Percentiles rank a stretch among this genome's conserved stretches.
Evolutionary conservation across 2,329 filamentous ascomycete genomes (phyloP).

Genomic region (Hypocrella siamensis): DNA sequence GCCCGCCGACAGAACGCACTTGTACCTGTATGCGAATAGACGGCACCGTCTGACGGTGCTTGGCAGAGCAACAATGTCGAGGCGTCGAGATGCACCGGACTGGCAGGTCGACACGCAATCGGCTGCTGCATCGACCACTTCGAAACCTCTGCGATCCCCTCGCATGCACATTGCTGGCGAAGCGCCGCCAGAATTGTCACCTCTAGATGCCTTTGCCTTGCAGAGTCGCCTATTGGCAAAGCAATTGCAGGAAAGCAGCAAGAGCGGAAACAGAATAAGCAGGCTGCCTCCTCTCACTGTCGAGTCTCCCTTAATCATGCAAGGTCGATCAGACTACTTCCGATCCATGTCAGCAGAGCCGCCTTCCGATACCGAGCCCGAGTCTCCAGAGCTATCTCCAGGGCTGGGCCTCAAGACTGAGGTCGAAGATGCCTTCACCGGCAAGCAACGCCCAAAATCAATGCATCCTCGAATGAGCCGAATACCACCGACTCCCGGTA

Average conservation of each 20-base stretch:
- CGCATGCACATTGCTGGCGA: conserved; percentile 65
- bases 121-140: conserved; percentile 26
- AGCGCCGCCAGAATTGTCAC: conserved; percentile 77
- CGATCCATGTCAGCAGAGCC: conserved; percentile 55
- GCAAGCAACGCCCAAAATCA: conserved; percentile 48
- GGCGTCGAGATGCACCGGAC: conserved; percentile 43
- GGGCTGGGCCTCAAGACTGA: conserved; percentile 34
- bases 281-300: conserved; percentile 71
- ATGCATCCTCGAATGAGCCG: conserved; percentile 63
- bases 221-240: conserved; percentile 79
- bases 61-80: conserved; percentile 25
- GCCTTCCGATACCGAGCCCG: conserved; percentile 23
- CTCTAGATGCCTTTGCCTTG: conserved; percentile 85
- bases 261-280: conserved; percentile 65
- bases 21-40: conserved; percentile 5
- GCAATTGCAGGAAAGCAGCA: conserved; percentile 67
- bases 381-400: conserved; percentile 12
- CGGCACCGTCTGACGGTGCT: conserved; percentile 4
- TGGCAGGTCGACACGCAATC: conserved; percentile 40
- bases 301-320: conserved; percentile 61
- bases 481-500: conserved; percentile 34
- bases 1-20: too few relatives aligned
- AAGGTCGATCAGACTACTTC: conserved; percentile 67
- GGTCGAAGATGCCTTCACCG: conserved; percentile 37
- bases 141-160: conserved; percentile 51